Conservation (phyloP, 345 rosid species). For the Salix brachista region DNA sequence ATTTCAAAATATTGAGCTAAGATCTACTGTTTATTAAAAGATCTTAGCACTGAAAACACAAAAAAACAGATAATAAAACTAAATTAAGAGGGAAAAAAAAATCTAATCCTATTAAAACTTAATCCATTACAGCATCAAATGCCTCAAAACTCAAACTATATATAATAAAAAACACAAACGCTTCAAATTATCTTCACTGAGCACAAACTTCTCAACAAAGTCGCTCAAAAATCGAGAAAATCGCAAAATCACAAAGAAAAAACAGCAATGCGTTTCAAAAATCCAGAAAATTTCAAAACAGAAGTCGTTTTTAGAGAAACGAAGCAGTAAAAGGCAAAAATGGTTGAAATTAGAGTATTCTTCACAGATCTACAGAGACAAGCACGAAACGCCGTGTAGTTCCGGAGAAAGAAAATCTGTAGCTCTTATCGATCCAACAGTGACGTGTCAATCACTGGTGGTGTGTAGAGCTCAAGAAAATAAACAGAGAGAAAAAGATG, state of each 20-base stretch:
- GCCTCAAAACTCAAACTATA: neutral
- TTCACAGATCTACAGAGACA: slow-evolving; percentile 32
- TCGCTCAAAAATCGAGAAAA: slow-evolving; percentile 2
- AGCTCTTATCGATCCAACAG: slow-evolving; percentile 16
- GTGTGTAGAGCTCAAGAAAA: neutral
- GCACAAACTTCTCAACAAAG: slow-evolving; percentile 7
- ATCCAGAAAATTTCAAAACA: neutral
- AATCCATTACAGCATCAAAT: neutral
- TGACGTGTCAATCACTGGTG: slow-evolving; percentile 9
- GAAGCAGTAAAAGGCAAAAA: neutral
- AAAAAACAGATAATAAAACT: neutral
- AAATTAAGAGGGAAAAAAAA: neutral
- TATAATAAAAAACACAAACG: neutral
- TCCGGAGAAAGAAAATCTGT: neutral
- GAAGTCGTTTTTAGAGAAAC: neutral
- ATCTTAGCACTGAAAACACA: neutral
- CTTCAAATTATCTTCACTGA: neutral
- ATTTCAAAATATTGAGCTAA: neutral
- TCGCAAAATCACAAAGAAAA: neutral
- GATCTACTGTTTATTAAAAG: neutral
- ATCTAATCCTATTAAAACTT: neutral
- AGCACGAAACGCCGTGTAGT: slow-evolving; percentile 11
- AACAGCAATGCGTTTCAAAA: neutral
- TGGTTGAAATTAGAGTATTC: slow-evolving; percentile 10
- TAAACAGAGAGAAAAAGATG: neutral